phyloP scores from a whole-genome alignment of 164 flowering plant genomes.

The Nymphaea colorata region DNA sequence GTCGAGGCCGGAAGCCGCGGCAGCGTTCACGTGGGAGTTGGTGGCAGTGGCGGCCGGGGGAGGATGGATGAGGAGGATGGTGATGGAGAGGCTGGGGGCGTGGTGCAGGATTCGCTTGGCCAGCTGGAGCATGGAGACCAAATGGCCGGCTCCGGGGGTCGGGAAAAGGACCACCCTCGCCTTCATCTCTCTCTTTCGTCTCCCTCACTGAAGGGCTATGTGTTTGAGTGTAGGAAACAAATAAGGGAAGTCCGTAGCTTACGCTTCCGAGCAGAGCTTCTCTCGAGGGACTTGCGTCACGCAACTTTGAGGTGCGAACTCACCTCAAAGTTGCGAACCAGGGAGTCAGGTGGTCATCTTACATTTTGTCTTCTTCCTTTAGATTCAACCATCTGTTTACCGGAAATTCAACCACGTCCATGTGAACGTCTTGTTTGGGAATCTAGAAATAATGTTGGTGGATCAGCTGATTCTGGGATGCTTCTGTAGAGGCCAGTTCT shows the following conservation, averaged over 20 bases:
- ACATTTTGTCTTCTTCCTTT: no score
- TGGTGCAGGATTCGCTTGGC: neutral
- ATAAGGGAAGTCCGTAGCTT: neutral
- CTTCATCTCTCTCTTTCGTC: constrained; percentile 3
- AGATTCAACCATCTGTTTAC: no score
- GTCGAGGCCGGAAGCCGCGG: neutral
- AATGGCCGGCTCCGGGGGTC: neutral
- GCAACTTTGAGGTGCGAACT: neutral
- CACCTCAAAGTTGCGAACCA: neutral
- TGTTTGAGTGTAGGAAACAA: neutral
- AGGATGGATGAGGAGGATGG: neutral
- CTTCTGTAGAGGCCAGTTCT: no score
- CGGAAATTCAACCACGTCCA: no score
- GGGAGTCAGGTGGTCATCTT: no score
- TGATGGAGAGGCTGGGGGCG: neutral
- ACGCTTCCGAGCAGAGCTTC: neutral
- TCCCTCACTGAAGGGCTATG: neutral
- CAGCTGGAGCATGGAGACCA: neutral
- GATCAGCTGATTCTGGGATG: no score
- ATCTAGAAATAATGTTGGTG: no score
- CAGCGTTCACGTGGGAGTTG: neutral
- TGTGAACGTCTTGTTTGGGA: no score
- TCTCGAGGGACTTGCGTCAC: neutral
- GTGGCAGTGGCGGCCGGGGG: neutral
- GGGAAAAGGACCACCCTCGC: neutral